Evolutionary conservation across 2,329 filamentous ascomycete genomes (phyloP).

Genomic region (Albophoma yamanashiensis): DNA sequence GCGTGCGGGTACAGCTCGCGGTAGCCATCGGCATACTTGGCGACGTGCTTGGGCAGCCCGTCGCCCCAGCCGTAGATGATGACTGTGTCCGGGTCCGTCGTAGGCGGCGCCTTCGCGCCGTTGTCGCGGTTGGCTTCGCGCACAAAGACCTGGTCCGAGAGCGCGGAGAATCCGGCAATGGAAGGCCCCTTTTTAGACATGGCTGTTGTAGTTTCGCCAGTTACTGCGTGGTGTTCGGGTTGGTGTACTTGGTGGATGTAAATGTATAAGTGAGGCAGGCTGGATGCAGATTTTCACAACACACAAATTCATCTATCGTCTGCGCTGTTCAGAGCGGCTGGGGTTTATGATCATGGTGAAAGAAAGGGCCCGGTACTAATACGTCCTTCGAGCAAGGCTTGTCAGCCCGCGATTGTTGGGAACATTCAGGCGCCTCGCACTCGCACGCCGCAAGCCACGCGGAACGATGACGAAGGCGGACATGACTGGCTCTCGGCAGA

Average conservation of each 20-base stretch:
- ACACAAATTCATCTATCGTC: background rate
- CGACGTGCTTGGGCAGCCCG: constrained; percentile 39
- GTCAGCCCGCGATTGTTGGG: background rate
- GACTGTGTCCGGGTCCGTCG: constrained; percentile 30
- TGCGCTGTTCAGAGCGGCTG: background rate
- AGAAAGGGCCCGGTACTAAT: background rate
- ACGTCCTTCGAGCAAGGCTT: background rate
- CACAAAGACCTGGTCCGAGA: constrained; percentile 36
- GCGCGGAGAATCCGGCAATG: constrained; percentile 33
- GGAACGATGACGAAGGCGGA: background rate
- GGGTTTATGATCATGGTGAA: background rate
- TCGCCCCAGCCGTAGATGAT: constrained; percentile 50
- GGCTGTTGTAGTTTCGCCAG: background rate
- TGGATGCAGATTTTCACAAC: background rate
- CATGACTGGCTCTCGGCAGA: background rate
- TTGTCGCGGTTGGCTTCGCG: constrained; percentile 19
- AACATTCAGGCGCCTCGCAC: background rate
- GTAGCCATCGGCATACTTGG: constrained; percentile 45
- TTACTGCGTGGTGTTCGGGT: background rate
- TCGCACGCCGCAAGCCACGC: background rate
- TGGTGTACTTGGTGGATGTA: background rate
- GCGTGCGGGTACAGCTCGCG: constrained; percentile 37
- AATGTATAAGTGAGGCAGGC: background rate
- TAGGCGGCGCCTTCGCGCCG: constrained; percentile 6
- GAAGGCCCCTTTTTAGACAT: constrained; percentile 9